Percentiles rank a stretch among this genome's conserved stretches.
Evolutionary conservation across 352 stramenopile species (phyloP).

Genomic region (Sclerospora graminicola): DNA sequence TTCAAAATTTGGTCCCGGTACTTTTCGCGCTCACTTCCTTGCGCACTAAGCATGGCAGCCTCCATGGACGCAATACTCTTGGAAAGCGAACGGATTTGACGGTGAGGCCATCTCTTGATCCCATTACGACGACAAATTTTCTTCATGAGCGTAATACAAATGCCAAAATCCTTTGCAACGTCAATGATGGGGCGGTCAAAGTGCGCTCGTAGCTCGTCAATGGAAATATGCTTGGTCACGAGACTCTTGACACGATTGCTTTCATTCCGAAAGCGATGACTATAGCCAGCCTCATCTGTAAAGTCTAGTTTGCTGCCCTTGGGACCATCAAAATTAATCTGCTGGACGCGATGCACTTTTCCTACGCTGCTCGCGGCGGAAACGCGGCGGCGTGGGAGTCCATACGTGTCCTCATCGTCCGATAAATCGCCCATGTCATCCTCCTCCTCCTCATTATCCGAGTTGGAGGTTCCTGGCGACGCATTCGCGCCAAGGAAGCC

Average conservation of each 20-base stretch:
- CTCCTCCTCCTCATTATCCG: slow-evolving; percentile 35
- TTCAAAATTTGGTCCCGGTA: slow-evolving; percentile 80
- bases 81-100: slow-evolving; percentile 73
- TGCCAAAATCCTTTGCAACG: slow-evolving; percentile 84
- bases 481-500: slow-evolving; percentile 20
- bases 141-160: slow-evolving; percentile 88
- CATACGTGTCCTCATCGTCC: slow-evolving; percentile 26
- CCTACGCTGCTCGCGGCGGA: slow-evolving; percentile 2
- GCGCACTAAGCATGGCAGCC: slow-evolving; percentile 75
- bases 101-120: slow-evolving; percentile 65
- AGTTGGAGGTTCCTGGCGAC: slow-evolving; percentile 9
- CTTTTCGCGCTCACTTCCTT: slow-evolving; percentile 69
- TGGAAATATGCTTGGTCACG: slow-evolving; percentile 84
- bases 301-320: slow-evolving; percentile 69
- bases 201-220: slow-evolving; percentile 73
- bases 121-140: slow-evolving; percentile 78
- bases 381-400: slow-evolving; percentile 11
- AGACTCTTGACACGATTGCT: slow-evolving; percentile 83
- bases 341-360: slow-evolving; percentile 47
- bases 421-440: slow-evolving; percentile 43
- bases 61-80: slow-evolving; percentile 87
- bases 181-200: slow-evolving; percentile 85
- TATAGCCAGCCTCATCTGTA: slow-evolving; percentile 61
- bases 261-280: slow-evolving; percentile 67
- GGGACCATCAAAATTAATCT: slow-evolving; percentile 66